Base-by-base conservation (phyloP, 1,139 yeast species). In the Barnettozyma hawaiiensis region DNA sequence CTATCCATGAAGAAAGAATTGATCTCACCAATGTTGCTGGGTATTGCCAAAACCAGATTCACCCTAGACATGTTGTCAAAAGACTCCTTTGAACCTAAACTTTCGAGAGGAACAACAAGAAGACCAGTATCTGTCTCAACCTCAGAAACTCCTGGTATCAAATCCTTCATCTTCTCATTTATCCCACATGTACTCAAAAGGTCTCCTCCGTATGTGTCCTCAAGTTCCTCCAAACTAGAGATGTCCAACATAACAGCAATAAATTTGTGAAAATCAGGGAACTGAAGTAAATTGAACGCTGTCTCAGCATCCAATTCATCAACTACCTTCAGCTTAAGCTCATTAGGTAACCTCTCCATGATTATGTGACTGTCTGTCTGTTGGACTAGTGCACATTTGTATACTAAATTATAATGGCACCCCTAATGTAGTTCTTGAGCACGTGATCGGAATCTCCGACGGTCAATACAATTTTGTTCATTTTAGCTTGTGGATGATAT, bases 271-370 rank as follows among this genome's bases (percentile, higher is more conserved):
- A 23, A 23, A 2, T 35, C 19, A 5, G 22, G 31, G n/a, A 24
- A n/a, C 14, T 24, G 8, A 8, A 35, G 31, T 7, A 35, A 22
- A n/a, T 35, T 26, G 23, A 18, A 19, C 23, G 27, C 12, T 7
- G 24, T 16, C n/a, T 35, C 31, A 4, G 38, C 21, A 19, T 35
- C 31, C 4, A 35, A 20, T 11, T 29, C 12, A 15, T 14, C 32
- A 29, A 29, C 4, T 18, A 15, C 19, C 12, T 18, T 29, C 32
- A 29, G 19, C 10, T 23, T 24, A 9, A 35, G 27, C 14, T 35
- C 38, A 26, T 35, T 35, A 10, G 38, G 38, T 11, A 35, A 12
- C 12, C 9, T 29, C 20, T 29, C 32, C 32, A 29, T 29, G 20
- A 7, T 29, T 5, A n/a, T n/a, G n/a, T n/a, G n/a, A n/a, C n/a